A percentile compares a stretch with the other conserved stretches of the same genome.
Evolutionary conservation across 116 monocot species (phyloP).

Genomic region (Phalaenopsis hybrid): DNA sequence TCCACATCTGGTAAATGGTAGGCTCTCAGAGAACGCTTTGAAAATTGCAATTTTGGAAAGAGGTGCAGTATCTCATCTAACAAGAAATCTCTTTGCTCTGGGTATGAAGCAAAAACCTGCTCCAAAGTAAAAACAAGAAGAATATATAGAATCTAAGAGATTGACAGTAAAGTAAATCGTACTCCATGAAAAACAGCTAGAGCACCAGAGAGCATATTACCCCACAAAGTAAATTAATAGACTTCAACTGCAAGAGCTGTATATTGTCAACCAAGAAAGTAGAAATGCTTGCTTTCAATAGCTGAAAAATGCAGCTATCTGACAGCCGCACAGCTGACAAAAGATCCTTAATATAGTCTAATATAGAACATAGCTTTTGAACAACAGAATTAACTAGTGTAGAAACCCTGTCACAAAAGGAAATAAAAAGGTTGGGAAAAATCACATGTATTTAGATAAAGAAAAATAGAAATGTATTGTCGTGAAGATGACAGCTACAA

Average conservation of each 20-base stretch:
- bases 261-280: slow-evolving; percentile 95
- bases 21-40: slow-evolving; percentile 68
- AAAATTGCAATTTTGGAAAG: slow-evolving; percentile 78
- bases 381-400: slow-evolving; percentile 46
- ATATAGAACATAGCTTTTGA: slow-evolving; percentile 83
- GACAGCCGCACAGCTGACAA: slow-evolving; percentile 62
- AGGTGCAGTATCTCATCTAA: slow-evolving; percentile 93
- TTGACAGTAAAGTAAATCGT: background rate
- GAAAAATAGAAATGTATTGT: background rate
- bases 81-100: slow-evolving; percentile 77
- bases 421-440: slow-evolving; percentile 4
- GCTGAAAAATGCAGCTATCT: slow-evolving; percentile 91
- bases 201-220: slow-evolving; percentile 25
- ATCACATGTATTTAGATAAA: background rate
- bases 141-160: slow-evolving; percentile 2
- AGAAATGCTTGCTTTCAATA: slow-evolving; percentile 79
- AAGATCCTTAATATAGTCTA: slow-evolving; percentile 86
- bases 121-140: slow-evolving; percentile 6
- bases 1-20: slow-evolving; percentile 96
- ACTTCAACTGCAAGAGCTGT: slow-evolving; percentile 89
- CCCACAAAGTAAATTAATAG: slow-evolving; percentile 79
- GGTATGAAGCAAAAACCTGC: slow-evolving; percentile 81
- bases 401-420: slow-evolving; percentile 51
- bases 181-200: slow-evolving; percentile 6
- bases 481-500: background rate